Evolutionary conservation across 306 rosid genomes (phyloP).

Genomic region (Citrullus colocynthis): DNA sequence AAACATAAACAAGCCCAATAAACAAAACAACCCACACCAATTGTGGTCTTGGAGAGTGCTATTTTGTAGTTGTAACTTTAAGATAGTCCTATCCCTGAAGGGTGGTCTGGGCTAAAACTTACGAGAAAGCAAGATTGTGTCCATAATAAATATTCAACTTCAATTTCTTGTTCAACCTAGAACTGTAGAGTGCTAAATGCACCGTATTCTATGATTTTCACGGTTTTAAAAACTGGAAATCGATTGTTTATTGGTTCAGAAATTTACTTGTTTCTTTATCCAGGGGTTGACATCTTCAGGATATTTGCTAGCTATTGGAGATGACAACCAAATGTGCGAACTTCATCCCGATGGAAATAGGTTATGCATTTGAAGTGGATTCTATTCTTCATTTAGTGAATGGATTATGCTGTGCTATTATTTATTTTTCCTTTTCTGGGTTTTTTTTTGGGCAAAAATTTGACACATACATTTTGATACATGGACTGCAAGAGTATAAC

Average conservation of each 20-base stretch:
- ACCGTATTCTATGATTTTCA: not conserved
- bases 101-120: not conserved
- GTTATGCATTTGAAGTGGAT: conserved; percentile 16
- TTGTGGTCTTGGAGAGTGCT: no score
- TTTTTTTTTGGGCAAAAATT: not conserved
- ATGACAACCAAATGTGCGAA: conserved; percentile 77
- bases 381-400: not conserved
- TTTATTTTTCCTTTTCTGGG: no score
- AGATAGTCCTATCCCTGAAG: not conserved
- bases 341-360: conserved; percentile 96
- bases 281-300: conserved; percentile 59
- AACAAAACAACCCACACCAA: no score
- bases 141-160: not conserved
- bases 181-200: not conserved
- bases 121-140: not conserved
- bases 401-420: not conserved
- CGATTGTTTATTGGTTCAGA: not conserved
- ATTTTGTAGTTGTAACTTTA: not conserved
- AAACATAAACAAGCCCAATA: no score
- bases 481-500: not conserved
- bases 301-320: conserved; percentile 66
- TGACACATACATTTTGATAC: not conserved
- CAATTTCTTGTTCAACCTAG: not conserved
- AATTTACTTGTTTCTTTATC: conserved; percentile 13
- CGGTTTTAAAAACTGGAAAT: not conserved